Conservation (phyloP, 1,284 basidiomycete species). For the Farysia itapuensis region DNA sequence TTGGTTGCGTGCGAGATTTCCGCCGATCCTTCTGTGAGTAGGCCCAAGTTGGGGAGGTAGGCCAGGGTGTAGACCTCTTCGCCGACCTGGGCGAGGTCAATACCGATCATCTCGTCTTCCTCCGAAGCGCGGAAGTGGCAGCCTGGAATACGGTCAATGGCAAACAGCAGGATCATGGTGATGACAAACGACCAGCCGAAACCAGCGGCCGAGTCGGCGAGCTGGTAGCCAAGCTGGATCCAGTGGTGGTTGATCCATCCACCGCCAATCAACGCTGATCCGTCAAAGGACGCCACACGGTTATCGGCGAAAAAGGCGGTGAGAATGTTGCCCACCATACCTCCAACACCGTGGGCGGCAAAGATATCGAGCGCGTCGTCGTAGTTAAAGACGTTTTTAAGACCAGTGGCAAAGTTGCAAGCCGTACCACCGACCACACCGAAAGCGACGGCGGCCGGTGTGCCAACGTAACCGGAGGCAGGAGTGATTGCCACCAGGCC, state of each 20-base stretch:
- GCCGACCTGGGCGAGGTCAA: slow-evolving; percentile 69
- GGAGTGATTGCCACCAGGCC: slow-evolving; percentile 74
- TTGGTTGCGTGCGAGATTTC: background rate
- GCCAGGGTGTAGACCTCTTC: slow-evolving; percentile 2
- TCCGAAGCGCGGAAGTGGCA: slow-evolving; percentile 76
- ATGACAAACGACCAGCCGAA: slow-evolving; percentile 53
- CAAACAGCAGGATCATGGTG: slow-evolving; percentile 76
- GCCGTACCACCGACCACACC: slow-evolving; percentile 77
- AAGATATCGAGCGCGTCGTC: slow-evolving; percentile 69
- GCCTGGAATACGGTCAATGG: slow-evolving; percentile 88
- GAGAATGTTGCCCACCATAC: slow-evolving; percentile 80
- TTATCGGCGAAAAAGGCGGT: slow-evolving; percentile 85
- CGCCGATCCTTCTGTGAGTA: background rate
- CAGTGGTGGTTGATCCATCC: slow-evolving; percentile 90
- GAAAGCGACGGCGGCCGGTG: slow-evolving; percentile 51
- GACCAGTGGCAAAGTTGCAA: slow-evolving; percentile 91
- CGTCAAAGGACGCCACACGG: slow-evolving; percentile 79
- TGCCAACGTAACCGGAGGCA: slow-evolving; percentile 66
- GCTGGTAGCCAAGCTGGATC: slow-evolving; percentile 73
- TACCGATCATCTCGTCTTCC: slow-evolving; percentile 84
- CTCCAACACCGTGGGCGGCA: slow-evolving; percentile 84
- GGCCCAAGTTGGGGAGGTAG: background rate
- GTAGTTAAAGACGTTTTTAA: slow-evolving; percentile 69
- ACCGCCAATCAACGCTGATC: slow-evolving; percentile 62
- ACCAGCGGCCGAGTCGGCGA: slow-evolving; percentile 71